Conservation (phyloP, 2,329 filamentous ascomycete species). For the Nothophaeocryptopus gaeumannii region DNA sequence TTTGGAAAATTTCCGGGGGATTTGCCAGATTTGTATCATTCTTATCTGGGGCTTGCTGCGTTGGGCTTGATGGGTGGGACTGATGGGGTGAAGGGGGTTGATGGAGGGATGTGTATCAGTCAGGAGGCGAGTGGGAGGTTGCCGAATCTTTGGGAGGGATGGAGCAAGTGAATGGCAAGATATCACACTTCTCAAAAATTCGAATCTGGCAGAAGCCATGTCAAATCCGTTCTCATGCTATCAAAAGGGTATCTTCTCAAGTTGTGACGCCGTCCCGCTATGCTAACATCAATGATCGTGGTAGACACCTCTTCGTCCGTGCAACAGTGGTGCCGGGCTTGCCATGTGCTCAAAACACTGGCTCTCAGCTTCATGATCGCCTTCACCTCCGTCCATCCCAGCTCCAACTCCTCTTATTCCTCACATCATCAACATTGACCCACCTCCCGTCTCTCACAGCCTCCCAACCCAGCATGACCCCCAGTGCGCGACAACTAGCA, state of each 20-base stretch:
- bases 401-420: slow-evolving; percentile 27
- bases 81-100: slow-evolving; percentile 70
- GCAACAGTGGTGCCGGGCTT: not conserved
- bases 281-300: slow-evolving; percentile 8
- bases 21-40: slow-evolving; percentile 72
- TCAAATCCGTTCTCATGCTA: not conserved
- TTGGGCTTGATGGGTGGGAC: slow-evolving; percentile 59
- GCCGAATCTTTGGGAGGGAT: slow-evolving; percentile 26
- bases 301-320: not conserved
- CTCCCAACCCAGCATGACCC: slow-evolving; percentile 86
- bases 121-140: slow-evolving; percentile 45
- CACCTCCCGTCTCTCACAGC: slow-evolving; percentile 60
- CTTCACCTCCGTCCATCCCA: slow-evolving; percentile 32
- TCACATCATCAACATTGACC: slow-evolving; percentile 73
- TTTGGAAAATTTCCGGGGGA: slow-evolving; percentile 48
- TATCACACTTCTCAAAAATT: not conserved
- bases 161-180: slow-evolving; percentile 1
- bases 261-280: slow-evolving; percentile 16
- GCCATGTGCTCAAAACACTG: too few species aligned
- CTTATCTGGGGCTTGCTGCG: slow-evolving; percentile 80
- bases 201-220: too few species aligned
- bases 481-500: slow-evolving; percentile 65
- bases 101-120: slow-evolving; percentile 74
- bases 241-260: slow-evolving; percentile 13
- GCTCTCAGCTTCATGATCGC: not conserved